These are phyloP conservation scores for Aspergillus mulundensis DNA, from an alignment of 495 filamentous ascomycete species.

Conservation along the genomic window DNA sequence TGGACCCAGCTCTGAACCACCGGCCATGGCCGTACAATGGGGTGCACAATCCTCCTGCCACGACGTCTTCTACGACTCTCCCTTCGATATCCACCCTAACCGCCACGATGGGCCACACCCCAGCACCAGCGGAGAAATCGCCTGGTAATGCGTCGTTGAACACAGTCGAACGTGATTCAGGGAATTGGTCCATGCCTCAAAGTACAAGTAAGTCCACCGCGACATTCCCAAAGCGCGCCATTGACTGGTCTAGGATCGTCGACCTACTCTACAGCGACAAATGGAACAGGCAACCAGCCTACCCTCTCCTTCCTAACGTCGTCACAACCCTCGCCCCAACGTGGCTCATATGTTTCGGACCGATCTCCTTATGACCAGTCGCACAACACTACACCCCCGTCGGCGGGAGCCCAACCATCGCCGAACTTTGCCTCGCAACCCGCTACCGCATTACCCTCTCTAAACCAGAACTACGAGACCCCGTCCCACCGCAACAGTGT, in stretches of 20 bases:
- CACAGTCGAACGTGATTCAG: slow-evolving; percentile 47
- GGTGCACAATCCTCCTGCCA: slow-evolving; percentile 30
- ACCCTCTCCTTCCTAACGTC: slow-evolving; percentile 47
- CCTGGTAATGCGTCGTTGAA: slow-evolving; percentile 45
- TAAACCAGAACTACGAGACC: slow-evolving; percentile 50
- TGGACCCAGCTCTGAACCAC: slow-evolving; percentile 40
- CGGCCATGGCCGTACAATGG: slow-evolving; percentile 40
- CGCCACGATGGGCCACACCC: slow-evolving; percentile 34
- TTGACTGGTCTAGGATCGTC: slow-evolving; percentile 43
- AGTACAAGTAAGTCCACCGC: slow-evolving; percentile 40
- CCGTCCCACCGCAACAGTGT: slow-evolving; percentile 45
- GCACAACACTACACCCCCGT: slow-evolving; percentile 42
- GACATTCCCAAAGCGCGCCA: slow-evolving; percentile 19
- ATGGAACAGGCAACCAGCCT: slow-evolving; percentile 47
- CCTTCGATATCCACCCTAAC: slow-evolving; percentile 48
- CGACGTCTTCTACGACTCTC: slow-evolving; percentile 38
- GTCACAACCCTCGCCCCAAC: slow-evolving; percentile 50
- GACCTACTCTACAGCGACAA: slow-evolving; percentile 49
- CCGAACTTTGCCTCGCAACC: slow-evolving; percentile 42
- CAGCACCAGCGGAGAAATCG: slow-evolving; percentile 36
- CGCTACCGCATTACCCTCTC: slow-evolving; percentile 41
- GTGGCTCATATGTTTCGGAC: slow-evolving; percentile 40
- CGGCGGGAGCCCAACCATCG: slow-evolving; percentile 43
- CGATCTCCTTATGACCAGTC: slow-evolving; percentile 46
- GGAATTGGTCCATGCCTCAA: slow-evolving; percentile 50